Conservation (phyloP, 257 asterid species). For the Leptodermis oblonga region DNA sequence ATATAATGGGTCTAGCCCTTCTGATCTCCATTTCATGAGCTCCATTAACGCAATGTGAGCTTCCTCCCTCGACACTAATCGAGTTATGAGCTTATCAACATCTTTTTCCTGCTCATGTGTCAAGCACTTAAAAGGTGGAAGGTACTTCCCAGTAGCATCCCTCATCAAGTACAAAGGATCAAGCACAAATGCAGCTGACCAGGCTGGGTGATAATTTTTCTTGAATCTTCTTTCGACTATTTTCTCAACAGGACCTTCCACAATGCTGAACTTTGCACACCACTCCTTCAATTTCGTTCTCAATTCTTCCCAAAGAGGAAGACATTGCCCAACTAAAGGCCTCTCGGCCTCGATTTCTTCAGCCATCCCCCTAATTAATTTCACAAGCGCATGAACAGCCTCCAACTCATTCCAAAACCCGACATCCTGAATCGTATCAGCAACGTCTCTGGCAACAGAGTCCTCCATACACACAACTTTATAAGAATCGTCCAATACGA, state of each 20-base stretch:
- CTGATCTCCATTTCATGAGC: slow-evolving; percentile 87
- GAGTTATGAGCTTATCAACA: slow-evolving; percentile 57
- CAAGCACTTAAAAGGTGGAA: slow-evolving; percentile 77
- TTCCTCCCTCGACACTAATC: slow-evolving; percentile 67
- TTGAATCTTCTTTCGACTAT: slow-evolving; percentile 50
- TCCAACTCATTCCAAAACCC: slow-evolving; percentile 68
- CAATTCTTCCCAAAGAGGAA: slow-evolving; percentile 81
- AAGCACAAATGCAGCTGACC: slow-evolving; percentile 86
- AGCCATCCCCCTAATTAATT: slow-evolving; percentile 56
- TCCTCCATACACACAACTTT: slow-evolving; percentile 53
- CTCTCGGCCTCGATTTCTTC: slow-evolving; percentile 68
- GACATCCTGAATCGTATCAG: slow-evolving; percentile 50
- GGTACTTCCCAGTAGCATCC: slow-evolving; percentile 72
- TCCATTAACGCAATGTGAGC: slow-evolving; percentile 70
- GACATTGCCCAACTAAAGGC: slow-evolving; percentile 75
- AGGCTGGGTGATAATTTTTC: slow-evolving; percentile 74
- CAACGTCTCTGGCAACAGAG: slow-evolving; percentile 42
- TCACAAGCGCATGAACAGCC: slow-evolving; percentile 64
- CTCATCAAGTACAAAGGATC: slow-evolving; percentile 66
- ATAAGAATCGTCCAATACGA: slow-evolving; percentile 58
- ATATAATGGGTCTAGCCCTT: slow-evolving; percentile 76
- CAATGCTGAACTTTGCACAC: slow-evolving; percentile 55
- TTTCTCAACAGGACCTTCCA: slow-evolving; percentile 50
- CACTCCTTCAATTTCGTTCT: slow-evolving; percentile 54
- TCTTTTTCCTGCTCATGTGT: slow-evolving; percentile 79